phyloP scores from a whole-genome alignment of 2,329 filamentous ascomycete genomes.

The Tolypocladium pustulatum region DNA sequence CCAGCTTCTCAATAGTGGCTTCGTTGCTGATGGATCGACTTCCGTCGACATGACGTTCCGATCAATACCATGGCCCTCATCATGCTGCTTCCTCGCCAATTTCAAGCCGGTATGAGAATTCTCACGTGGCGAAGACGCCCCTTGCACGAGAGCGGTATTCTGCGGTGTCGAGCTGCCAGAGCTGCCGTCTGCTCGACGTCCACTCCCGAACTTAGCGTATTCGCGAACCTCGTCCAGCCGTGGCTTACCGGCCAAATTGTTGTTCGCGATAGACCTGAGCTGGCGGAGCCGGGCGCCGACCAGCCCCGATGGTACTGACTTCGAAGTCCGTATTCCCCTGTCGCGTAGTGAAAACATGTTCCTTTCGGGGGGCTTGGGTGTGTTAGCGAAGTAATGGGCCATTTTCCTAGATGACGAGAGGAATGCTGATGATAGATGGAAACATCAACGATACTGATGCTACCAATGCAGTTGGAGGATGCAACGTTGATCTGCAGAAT shows the following conservation, averaged over 20 bases:
- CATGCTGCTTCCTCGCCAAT: not conserved
- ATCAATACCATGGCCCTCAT: conserved; percentile 2
- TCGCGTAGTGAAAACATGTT: conserved; percentile 3
- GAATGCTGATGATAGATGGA: conserved; percentile 1
- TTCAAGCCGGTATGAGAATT: not conserved
- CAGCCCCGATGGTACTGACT: conserved; percentile 13
- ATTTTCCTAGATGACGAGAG: not conserved
- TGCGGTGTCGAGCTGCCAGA: conserved; percentile 15
- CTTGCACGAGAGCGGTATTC: conserved; percentile 4
- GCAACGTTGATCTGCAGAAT: not conserved
- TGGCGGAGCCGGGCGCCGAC: conserved; percentile 18
- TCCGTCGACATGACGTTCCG: not conserved
- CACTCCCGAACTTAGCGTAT: conserved; percentile 16
- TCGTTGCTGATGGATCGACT: not conserved
- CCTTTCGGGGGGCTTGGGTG: conserved; percentile 2
- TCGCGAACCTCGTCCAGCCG: conserved; percentile 9
- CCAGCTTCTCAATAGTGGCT: conserved; percentile 1
- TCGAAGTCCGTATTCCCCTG: conserved; percentile 4
- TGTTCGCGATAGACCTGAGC: conserved; percentile 12
- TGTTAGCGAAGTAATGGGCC: conserved; percentile 6
- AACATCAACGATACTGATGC: not conserved
- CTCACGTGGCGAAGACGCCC: not conserved
- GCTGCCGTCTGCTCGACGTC: conserved; percentile 12
- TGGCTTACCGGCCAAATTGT: not conserved
- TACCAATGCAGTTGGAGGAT: not conserved